Conservation (phyloP, 331 rosid species). For the Dryas integrifolia region DNA sequence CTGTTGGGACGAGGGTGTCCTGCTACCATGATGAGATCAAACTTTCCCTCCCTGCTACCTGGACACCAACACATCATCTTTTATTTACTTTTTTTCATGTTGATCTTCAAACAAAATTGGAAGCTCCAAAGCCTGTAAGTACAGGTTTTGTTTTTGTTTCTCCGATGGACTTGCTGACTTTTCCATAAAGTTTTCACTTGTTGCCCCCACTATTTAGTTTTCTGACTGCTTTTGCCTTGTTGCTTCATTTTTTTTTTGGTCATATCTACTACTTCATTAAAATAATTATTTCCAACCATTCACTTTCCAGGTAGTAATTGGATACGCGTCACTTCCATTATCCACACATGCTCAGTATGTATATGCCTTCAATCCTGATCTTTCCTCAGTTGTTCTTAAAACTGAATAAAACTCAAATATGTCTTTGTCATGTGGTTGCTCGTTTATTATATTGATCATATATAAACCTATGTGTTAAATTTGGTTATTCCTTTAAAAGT, state of each 20-base stretch:
- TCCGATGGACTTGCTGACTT: background rate
- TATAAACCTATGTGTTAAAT: background rate
- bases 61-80: slow-evolving; percentile 92
- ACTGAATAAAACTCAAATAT: background rate
- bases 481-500: background rate
- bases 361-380: slow-evolving; percentile 28
- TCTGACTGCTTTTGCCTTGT: slow-evolving; percentile 7
- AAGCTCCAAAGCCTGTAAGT: slow-evolving; percentile 94
- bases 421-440: background rate
- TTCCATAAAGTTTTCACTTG: slow-evolving; percentile 4
- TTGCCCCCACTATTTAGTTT: background rate
- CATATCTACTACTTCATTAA: slow-evolving; percentile 16
- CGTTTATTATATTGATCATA: background rate
- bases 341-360: slow-evolving; percentile 95
- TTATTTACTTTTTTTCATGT: slow-evolving; percentile 84
- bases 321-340: slow-evolving; percentile 87
- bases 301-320: slow-evolving; percentile 73
- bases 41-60: slow-evolving; percentile 91
- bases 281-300: slow-evolving; percentile 24
- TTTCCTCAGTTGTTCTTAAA: slow-evolving; percentile 19
- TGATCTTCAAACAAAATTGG: slow-evolving; percentile 90
- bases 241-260: slow-evolving; percentile 5
- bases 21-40: slow-evolving; percentile 90
- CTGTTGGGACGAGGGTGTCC: slow-evolving; percentile 82
- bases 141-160: slow-evolving; percentile 18